A percentile compares a stretch with the other conserved stretches of the same genome.
phyloP scores from a whole-genome alignment of 2,329 filamentous ascomycete species.

The Sphaerulina populicola region DNA sequence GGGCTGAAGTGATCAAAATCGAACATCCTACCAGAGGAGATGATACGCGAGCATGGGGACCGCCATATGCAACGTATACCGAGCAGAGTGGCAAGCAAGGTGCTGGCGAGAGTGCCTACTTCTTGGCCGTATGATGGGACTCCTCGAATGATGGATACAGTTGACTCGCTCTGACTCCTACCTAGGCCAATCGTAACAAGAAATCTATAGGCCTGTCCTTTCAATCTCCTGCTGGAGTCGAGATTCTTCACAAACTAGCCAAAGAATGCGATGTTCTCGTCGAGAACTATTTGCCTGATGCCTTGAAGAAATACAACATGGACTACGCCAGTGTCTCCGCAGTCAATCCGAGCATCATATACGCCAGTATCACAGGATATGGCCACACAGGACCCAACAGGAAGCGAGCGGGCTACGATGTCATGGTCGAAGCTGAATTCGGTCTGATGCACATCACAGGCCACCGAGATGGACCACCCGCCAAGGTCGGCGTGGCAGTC shows the following conservation, averaged over 20 bases:
- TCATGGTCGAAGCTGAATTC: slow-evolving; percentile 98
- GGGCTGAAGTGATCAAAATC: slow-evolving; percentile 93
- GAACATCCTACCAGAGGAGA: slow-evolving; percentile 88
- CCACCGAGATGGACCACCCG: slow-evolving; percentile 74
- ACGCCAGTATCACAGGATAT: slow-evolving; percentile 94
- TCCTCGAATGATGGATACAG: background rate
- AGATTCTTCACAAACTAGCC: slow-evolving; percentile 77
- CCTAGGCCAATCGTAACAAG: slow-evolving; percentile 92
- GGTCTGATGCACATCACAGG: slow-evolving; percentile 98
- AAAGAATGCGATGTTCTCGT: slow-evolving; percentile 85
- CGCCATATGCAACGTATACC: slow-evolving; percentile 76
- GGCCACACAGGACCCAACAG: slow-evolving; percentile 90
- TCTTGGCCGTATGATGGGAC: slow-evolving; percentile 59
- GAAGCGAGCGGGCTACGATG: slow-evolving; percentile 85
- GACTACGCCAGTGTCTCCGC: slow-evolving; percentile 73
- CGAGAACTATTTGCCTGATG: slow-evolving; percentile 90
- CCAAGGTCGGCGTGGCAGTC: slow-evolving; percentile 95
- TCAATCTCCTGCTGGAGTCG: slow-evolving; percentile 70
- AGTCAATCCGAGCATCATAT: slow-evolving; percentile 81
- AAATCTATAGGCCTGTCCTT: slow-evolving; percentile 90
- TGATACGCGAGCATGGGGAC: slow-evolving; percentile 93
- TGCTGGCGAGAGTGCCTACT: slow-evolving; percentile 90
- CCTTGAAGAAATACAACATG: slow-evolving; percentile 80
- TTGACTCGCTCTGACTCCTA: background rate
- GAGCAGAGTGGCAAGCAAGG: slow-evolving; percentile 46